A percentile compares a stretch with the other conserved stretches of the same genome.
These are phyloP conservation scores for Moniliophthora roreri DNA, from an alignment of 1,284 basidiomycete genomes.

Conservation along the genomic window DNA sequence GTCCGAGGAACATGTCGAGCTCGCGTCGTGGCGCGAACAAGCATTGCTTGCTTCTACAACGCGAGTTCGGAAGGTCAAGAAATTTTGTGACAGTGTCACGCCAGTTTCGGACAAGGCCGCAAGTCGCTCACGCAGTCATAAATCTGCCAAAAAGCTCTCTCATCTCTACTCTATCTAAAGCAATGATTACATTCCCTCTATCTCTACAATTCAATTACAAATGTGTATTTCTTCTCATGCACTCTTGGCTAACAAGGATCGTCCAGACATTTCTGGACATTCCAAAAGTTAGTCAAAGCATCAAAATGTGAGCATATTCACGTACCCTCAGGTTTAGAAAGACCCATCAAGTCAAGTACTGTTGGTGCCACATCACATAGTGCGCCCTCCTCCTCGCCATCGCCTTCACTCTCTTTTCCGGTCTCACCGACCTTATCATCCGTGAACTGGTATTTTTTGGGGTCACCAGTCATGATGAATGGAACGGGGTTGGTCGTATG, in stretches of 20 bases:
- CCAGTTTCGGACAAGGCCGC: too few species aligned
- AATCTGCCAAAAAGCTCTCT: too few species aligned
- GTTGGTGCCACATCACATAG: constrained; percentile 90
- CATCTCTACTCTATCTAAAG: too few species aligned
- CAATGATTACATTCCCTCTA: too few species aligned
- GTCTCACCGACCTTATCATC: constrained; percentile 32
- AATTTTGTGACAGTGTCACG: too few species aligned
- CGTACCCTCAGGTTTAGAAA: constrained; percentile 60
- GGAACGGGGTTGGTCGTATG: constrained; percentile 83
- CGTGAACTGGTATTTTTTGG: constrained; percentile 31
- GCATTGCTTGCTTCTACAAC: neutral
- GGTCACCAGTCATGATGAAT: constrained; percentile 43
- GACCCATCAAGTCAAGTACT: constrained; percentile 72
- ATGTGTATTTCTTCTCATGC: neutral
- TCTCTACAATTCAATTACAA: too few species aligned
- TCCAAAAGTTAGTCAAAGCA: neutral
- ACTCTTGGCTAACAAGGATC: constrained; percentile 42
- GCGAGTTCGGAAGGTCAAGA: too few species aligned
- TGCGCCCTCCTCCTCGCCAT: constrained; percentile 51
- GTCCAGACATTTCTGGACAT: constrained; percentile 54
- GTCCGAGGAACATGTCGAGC: neutral
- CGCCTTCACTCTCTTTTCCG: constrained; percentile 16
- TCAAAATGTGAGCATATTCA: neutral
- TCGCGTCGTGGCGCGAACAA: constrained; percentile 5
- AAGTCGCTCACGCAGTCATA: too few species aligned